Evolutionary conservation across 257 asterid genomes (phyloP), one percentile per base, ranked within the genome.

Genomic region (Knoxia roxburghii): DNA sequence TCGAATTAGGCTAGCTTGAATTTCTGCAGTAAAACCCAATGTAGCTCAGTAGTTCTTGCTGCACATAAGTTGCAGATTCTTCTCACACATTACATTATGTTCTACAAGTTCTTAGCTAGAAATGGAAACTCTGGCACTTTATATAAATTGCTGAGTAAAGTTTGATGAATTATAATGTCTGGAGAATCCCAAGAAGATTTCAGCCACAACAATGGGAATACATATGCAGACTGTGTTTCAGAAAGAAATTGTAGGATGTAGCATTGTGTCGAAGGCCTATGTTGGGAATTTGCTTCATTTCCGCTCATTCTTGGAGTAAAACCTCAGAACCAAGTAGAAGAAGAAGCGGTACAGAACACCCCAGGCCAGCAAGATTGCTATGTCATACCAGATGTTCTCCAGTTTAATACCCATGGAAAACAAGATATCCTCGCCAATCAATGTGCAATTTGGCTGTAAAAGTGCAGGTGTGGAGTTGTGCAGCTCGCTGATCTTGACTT

Each of bases 371-470:
- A 77, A 71, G 30, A 77, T 77, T 32, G 61, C 73, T 9, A 77
- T 57, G 49, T 77, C 78, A 56, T 73, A 73, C 78, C 82, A 77
- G 15, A 77, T 61, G 52, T 67, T 69, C 20, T 69, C 82, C 54
- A 73, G 27, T 40, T 52, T 30, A 52, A 77, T 70, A 6, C 74
- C 78, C 82, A 88, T 83, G 13, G 95, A 77, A 73, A 66, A 85
- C 70, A 90, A 33, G 20, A 90, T 72, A 68, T 90, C 97, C 76
- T 90, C 90, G 9, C 96, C 97, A 49, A 85, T 82, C 84, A 90
- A 70, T 29, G n/a, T 71, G 85, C 91, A 85, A 53, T 73, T 70
- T 3, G 68, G 56, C 11, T 68, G 74, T 29, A 33, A 70, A 20
- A 60, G 56, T 27, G 58, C 54, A 21, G 56, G 20, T 18, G 85